Conservation (phyloP, 805 yeast species). For the Ascoidea asiatica region DNA sequence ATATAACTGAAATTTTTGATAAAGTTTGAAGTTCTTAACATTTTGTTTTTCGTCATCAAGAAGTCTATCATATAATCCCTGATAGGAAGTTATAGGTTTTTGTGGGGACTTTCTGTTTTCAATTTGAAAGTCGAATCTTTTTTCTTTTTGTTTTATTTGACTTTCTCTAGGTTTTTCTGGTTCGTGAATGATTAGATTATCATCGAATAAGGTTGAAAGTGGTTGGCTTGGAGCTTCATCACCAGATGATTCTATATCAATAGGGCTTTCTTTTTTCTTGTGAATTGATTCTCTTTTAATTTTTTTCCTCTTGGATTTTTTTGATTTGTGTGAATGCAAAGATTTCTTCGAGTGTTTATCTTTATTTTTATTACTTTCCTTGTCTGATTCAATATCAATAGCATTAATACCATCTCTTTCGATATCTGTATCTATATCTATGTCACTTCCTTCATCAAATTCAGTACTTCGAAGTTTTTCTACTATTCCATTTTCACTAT, state of each 20-base stretch:
- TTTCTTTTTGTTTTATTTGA: no score
- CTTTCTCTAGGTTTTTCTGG: background rate
- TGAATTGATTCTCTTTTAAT: background rate
- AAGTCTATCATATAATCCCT: background rate
- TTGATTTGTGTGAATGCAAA: no score
- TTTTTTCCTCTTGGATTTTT: background rate
- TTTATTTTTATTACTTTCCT: background rate
- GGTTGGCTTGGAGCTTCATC: no score
- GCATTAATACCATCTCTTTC: background rate
- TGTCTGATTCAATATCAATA: background rate
- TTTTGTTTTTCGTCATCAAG: background rate
- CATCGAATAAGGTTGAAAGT: no score
- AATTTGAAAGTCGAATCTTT: background rate
- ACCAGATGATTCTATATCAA: no score
- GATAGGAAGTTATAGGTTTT: background rate
- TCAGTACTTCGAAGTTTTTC: no score
- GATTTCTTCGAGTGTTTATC: no score
- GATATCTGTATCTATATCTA: background rate
- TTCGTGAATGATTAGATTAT: background rate
- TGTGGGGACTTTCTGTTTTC: background rate
- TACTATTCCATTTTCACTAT: background rate
- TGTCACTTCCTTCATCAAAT: background rate
- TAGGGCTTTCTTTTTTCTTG: background rate
- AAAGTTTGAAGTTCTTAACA: no score
- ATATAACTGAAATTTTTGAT: background rate